Percentiles rank a stretch among this genome's conserved stretches.
These are phyloP conservation scores for Didymosphaeria variabile DNA, from an alignment of 2,329 filamentous ascomycete genomes.

Conservation along the genomic window DNA sequence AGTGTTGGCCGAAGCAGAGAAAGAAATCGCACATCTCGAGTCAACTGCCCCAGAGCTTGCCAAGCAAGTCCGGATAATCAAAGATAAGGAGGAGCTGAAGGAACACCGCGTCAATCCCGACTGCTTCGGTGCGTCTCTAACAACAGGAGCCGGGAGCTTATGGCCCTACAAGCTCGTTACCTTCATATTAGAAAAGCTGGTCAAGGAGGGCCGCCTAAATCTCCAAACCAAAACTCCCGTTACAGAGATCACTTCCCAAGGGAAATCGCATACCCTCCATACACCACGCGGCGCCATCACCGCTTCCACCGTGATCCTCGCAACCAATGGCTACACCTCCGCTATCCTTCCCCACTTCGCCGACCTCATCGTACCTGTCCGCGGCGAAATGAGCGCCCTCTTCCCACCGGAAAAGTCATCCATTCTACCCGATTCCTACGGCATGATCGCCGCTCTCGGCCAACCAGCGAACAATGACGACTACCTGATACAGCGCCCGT, in stretches of 20 bases:
- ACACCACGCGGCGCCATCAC: slow-evolving; percentile 74
- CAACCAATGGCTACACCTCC: slow-evolving; percentile 86
- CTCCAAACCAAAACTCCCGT: slow-evolving; percentile 79
- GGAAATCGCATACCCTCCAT: slow-evolving; percentile 65
- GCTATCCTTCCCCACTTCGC: slow-evolving; percentile 74
- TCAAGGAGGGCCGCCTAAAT: slow-evolving; percentile 66
- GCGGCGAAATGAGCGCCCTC: slow-evolving; percentile 76
- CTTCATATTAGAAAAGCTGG: slow-evolving; percentile 71
- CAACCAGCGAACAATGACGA: slow-evolving; percentile 66
- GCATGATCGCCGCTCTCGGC: slow-evolving; percentile 65
- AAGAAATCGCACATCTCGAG: slow-evolving; percentile 62
- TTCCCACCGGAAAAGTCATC: slow-evolving; percentile 60
- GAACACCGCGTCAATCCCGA: slow-evolving; percentile 57
- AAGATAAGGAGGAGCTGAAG: slow-evolving; percentile 56
- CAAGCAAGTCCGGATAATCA: slow-evolving; percentile 50
- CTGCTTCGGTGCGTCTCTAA: slow-evolving; percentile 71
- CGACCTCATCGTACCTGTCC: slow-evolving; percentile 77
- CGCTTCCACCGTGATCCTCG: slow-evolving; percentile 73
- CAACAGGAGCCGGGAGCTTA: slow-evolving; percentile 70
- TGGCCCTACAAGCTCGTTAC: slow-evolving; percentile 89
- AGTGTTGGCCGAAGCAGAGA: slow-evolving; percentile 62
- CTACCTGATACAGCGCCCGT: slow-evolving; percentile 76
- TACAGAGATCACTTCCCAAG: slow-evolving; percentile 38
- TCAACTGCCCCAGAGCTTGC: slow-evolving; percentile 66
- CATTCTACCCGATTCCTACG: slow-evolving; percentile 68